Base-by-base conservation (phyloP, 2,329 filamentous ascomycete species). In the Neoscytalidium dimidiatum region DNA sequence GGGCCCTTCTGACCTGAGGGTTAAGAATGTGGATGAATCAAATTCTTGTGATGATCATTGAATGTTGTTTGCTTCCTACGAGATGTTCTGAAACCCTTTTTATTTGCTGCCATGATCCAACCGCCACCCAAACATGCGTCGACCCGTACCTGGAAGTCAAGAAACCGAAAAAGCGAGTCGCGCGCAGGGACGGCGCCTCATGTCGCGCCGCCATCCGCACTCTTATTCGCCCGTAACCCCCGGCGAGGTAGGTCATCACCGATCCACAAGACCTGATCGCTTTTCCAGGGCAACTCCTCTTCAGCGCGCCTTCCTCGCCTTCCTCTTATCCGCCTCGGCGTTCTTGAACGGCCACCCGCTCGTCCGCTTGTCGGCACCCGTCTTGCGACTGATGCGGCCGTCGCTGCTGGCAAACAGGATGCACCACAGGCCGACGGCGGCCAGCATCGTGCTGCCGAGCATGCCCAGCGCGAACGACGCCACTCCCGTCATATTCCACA, bases 331-430 rank as follows among this genome's bases (percentile, higher is more conserved):
- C 44, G 85, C 83, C 73, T 86, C 84, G 4, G 70, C 71, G 69
- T 91, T 90, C 69, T 80, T 80, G 73, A 91, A 90, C 3, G 88
- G 88, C 69, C 86, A 91, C 11, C 86, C 87, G 66, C 83, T 83
- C 28, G 84, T 89, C 72, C 88, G 80, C 82, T 90, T 90, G 72
- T 90, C 89, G 35, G 85, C 86, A 0, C 88, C 88, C 1, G 87
- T 90, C 76, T 82, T 86, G 72, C 84, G 83, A 71, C 84, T 87
- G 63, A 90, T 85, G 67, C 81, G 79, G 1, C 86, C 85, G 69
- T 81, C 75, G 48, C 81, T 84, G 63, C 80, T 85, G 0, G 82
- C 85, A 74, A 88, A 88, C 66, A 88, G 69, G 61, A 86, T 74
- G 69, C 83, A 87, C 89, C 89, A 92, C 23, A 89, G 71, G 0